A percentile compares a stretch with the other conserved stretches of the same genome.
Evolutionary conservation across 192 early-diverging fungal genomes (phyloP).

Genomic region (Backusella mclennaniae): DNA sequence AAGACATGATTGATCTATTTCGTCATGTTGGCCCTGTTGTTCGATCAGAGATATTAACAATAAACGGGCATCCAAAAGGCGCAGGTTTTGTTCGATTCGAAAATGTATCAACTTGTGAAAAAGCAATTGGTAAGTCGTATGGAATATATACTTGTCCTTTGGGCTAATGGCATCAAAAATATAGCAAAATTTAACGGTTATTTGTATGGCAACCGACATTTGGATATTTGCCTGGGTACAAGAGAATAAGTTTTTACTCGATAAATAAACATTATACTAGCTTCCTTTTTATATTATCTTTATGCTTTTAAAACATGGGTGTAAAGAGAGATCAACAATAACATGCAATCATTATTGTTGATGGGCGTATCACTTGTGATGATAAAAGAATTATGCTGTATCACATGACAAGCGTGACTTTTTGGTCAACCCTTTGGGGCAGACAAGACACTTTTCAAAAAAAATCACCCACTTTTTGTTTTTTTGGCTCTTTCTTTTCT

Average conservation of each 20-base stretch:
- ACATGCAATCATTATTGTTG: too few relatives aligned
- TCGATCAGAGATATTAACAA: slow-evolving; percentile 44
- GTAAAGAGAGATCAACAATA: too few relatives aligned
- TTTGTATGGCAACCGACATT: slow-evolving; percentile 45
- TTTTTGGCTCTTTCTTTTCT: not conserved
- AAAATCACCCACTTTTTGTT: not conserved
- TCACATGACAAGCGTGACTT: not conserved
- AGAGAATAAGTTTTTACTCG: not conserved
- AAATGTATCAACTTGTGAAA: slow-evolving; percentile 41
- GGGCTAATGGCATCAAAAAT: too few relatives aligned
- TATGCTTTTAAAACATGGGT: too few relatives aligned
- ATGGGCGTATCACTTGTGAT: too few relatives aligned
- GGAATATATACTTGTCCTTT: not conserved
- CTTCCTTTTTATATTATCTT: too few relatives aligned
- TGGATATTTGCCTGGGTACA: slow-evolving; percentile 45
- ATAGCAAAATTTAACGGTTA: slow-evolving; percentile 49
- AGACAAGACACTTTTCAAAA: not conserved
- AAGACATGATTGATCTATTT: slow-evolving; percentile 57
- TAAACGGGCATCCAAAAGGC: slow-evolving; percentile 51
- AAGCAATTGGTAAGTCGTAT: slow-evolving; percentile 46
- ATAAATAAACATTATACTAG: too few relatives aligned
- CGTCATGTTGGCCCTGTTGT: slow-evolving; percentile 46
- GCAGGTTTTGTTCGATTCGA: slow-evolving; percentile 56
- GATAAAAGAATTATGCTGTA: not conserved
- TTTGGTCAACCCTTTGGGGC: not conserved